Evolutionary conservation across 257 asterid species (phyloP).

Genomic region (Henckelia pumila): DNA sequence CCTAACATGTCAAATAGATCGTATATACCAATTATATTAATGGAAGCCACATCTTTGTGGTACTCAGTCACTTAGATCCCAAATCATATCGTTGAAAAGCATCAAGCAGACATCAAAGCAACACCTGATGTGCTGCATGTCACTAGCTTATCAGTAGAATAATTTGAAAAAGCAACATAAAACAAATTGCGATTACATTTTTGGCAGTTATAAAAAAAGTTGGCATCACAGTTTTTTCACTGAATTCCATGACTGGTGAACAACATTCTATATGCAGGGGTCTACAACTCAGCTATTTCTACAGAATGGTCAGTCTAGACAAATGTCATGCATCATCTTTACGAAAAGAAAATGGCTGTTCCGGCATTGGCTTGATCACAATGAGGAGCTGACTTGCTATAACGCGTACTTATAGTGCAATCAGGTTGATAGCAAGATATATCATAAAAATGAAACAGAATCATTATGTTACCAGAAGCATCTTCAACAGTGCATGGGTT

Average conservation of each 20-base stretch:
- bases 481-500: conserved; percentile 85
- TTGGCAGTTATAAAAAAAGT: not conserved
- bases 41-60: not conserved
- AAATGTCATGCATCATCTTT: not conserved
- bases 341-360: not conserved
- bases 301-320: not conserved
- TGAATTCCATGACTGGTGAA: not conserved
- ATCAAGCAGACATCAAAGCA: not conserved
- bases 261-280: not conserved
- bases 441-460: conserved; percentile 13
- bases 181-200: no score
- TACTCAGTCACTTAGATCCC: not conserved
- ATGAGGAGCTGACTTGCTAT: not conserved
- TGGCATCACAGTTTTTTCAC: not conserved
- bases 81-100: no score
- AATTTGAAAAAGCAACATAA: not conserved
- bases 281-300: not conserved
- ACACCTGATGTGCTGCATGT: not conserved
- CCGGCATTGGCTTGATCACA: not conserved
- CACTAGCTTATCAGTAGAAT: not conserved
- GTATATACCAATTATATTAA: not conserved
- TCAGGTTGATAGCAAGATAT: conserved; percentile 3
- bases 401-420: conserved; percentile 10
- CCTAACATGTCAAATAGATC: not conserved
- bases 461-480: conserved; percentile 63